Conservation (phyloP, 2,329 filamentous ascomycete species). For the Calonectria leucothoes region DNA sequence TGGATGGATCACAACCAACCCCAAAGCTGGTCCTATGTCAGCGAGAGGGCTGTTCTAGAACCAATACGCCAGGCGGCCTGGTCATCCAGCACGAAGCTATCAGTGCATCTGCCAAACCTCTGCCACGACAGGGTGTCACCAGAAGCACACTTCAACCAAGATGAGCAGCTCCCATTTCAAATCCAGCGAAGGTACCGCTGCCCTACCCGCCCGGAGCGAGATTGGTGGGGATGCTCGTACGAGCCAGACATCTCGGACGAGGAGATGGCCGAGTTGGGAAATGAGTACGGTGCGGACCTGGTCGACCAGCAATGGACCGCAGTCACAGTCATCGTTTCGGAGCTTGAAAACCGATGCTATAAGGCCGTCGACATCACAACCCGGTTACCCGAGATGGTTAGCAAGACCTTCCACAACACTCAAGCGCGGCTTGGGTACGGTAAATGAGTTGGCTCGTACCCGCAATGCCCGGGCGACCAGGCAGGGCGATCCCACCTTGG, state of each 20-base stretch:
- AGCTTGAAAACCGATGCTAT: conserved; percentile 9
- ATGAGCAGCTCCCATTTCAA: not conserved
- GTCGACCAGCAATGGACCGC: conserved; percentile 3
- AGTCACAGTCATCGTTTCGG: not conserved
- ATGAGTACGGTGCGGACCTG: not conserved
- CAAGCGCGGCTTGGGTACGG: conserved; percentile 5
- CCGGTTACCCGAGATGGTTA: conserved; percentile 7
- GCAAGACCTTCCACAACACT: conserved; percentile 8
- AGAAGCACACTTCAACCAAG: not conserved
- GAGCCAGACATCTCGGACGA: conserved; percentile 8
- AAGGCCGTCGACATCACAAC: conserved; percentile 15
- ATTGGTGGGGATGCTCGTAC: conserved; percentile 11
- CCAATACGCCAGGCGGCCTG: not conserved
- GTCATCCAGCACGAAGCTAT: not conserved
- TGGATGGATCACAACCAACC: conserved; percentile 20
- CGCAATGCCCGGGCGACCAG: conserved; percentile 11
- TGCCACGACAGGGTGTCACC: not conserved
- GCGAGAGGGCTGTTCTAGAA: not conserved
- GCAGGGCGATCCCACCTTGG: conserved; percentile 27
- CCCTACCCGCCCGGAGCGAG: conserved; percentile 5
- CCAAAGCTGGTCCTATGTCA: conserved; percentile 2
- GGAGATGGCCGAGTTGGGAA: not conserved
- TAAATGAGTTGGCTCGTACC: conserved; percentile 4
- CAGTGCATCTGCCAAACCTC: conserved; percentile 7
- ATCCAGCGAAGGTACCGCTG: conserved; percentile 9